phyloP scores from a whole-genome alignment of 768 basidiomycete species.

The Hypholoma fasciculare region DNA sequence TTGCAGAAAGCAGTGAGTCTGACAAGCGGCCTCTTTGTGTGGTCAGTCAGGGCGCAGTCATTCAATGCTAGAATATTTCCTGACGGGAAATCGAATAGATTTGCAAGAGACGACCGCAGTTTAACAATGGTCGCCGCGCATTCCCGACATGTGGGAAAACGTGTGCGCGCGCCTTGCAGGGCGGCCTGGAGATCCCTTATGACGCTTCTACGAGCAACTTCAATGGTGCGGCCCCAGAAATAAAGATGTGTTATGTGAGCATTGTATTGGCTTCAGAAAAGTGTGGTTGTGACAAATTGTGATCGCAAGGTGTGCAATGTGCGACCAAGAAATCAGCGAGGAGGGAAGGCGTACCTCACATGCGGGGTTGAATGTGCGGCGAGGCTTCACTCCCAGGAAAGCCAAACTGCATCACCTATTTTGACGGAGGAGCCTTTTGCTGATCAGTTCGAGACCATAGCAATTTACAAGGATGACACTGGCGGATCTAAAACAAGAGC shows the following conservation, averaged over 20 bases:
- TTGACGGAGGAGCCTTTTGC: background rate
- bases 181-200: background rate
- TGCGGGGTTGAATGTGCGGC: slow-evolving; percentile 22
- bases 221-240: background rate
- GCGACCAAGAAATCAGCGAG: slow-evolving; percentile 8
- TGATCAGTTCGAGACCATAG: background rate
- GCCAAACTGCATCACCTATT: background rate
- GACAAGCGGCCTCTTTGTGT: too few species aligned
- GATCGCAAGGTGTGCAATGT: slow-evolving; percentile 14
- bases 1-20: too few species aligned
- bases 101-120: background rate
- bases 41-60: too few species aligned
- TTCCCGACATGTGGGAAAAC: slow-evolving; percentile 5
- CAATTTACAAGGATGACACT: background rate
- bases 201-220: background rate
- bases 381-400: background rate
- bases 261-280: background rate
- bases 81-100: too few species aligned
- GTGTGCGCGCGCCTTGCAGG: background rate
- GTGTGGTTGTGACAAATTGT: background rate
- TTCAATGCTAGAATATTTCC: too few species aligned
- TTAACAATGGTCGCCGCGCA: background rate
- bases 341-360: slow-evolving; percentile 17
- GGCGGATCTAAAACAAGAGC: background rate
- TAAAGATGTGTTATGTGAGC: slow-evolving; percentile 7